Conservation (phyloP, 805 yeast genomes). For the Yamadazyma phyllophila region DNA sequence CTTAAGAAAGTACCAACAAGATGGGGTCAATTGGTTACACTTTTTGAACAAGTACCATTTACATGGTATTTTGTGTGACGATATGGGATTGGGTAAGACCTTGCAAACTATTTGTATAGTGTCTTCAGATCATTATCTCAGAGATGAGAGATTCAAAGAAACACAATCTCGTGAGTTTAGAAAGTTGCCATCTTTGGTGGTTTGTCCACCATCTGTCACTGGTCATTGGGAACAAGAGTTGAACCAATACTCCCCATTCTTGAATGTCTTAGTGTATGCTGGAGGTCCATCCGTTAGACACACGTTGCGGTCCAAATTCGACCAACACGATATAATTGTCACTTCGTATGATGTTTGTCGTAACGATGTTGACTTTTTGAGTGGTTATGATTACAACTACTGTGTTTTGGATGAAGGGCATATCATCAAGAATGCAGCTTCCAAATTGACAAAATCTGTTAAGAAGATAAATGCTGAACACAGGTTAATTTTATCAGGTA, state of each 20-base stretch:
- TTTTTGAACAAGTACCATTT: slow-evolving; percentile 90
- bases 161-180: slow-evolving; percentile 66
- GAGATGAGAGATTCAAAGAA: slow-evolving; percentile 65
- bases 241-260: slow-evolving; percentile 82
- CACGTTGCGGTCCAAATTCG: slow-evolving; percentile 51
- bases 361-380: slow-evolving; percentile 72
- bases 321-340: slow-evolving; percentile 75
- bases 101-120: slow-evolving; percentile 95
- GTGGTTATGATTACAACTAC: slow-evolving; percentile 73
- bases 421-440: slow-evolving; percentile 86
- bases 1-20: slow-evolving; percentile 92
- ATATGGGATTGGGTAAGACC: slow-evolving; percentile 98
- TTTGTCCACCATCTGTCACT: slow-evolving; percentile 96
- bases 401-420: slow-evolving; percentile 98
- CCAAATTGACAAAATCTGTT: slow-evolving; percentile 86
- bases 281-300: slow-evolving; percentile 83
- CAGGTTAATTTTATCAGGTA: slow-evolving; percentile 87
- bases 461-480: slow-evolving; percentile 83
- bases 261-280: slow-evolving; percentile 81
- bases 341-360: slow-evolving; percentile 96
- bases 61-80: slow-evolving; percentile 97
- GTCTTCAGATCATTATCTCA: slow-evolving; percentile 88
- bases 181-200: slow-evolving; percentile 76
- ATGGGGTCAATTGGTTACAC: slow-evolving; percentile 97
- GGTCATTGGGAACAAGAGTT: slow-evolving; percentile 99